Evolutionary conservation across 495 filamentous ascomycete genomes (phyloP), one percentile per base, ranked within the genome.

Genomic region (Lasiosphaeria miniovina): DNA sequence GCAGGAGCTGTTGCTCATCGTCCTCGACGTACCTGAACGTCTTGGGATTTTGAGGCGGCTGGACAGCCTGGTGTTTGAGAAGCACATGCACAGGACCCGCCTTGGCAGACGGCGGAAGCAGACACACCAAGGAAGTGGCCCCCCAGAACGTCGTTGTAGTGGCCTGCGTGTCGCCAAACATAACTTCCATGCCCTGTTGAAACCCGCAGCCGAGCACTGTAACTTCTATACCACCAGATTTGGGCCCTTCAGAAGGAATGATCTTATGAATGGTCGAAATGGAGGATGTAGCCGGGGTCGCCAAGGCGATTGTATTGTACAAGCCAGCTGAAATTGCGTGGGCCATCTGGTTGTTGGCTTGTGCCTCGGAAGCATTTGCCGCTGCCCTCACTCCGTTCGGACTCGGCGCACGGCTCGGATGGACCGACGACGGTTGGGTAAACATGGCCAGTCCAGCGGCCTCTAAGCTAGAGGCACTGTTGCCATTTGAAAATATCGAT

Each of bases 111-210:
- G 93, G 90, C 31, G 93, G 93, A 0, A 93, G 78, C 38, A 92
- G 75, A 67, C 90, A 96, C 45, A 95, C 90, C n/a, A 96, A 77
- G 17, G 88, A 89, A 48, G 83, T 86, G 54, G 88, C 84, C 31
- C 90, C 89, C 87, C 90, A 96, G 65, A 80, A 95, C 1, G 88
- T 90, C 10, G 90, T 93, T 9, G 88, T 89, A 1, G 85, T 88
- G 9, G 93, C 93, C 38, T 84, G 77, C 4, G 79, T 81, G 49
- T 90, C 86, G 15, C 92, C 93, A 71, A 97, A 97, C 65, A 92
- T 86, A 58, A 96, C 90, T 56, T 90, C 88, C 67, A 93, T 82
- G 5, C 90, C 90, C 49, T 86, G 83, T 40, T 82, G 84, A 64
- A 96, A 96, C 24, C 86, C 85, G 64, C 83, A 87, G 6, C 93